phyloP scores from a whole-genome alignment of 225 moss, liverwort and hornwort genomes.

The Pseudoscleropodium purum region DNA sequence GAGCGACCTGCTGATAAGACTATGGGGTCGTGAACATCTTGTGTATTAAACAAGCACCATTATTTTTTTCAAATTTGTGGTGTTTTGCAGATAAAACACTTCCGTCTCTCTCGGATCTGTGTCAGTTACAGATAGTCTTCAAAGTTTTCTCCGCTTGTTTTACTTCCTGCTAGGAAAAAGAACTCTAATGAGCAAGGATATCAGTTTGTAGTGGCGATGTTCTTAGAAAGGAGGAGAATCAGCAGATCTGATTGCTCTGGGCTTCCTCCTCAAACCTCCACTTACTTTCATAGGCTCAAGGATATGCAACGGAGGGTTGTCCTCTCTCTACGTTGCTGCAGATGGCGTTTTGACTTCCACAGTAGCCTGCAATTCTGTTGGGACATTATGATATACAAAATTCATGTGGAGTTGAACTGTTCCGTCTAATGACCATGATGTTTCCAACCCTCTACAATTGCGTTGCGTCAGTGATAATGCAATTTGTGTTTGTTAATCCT shows the following conservation, averaged over 20 bases:
- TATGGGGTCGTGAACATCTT: background rate
- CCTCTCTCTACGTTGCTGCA: background rate
- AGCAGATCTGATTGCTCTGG: background rate
- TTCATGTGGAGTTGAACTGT: background rate
- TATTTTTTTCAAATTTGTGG: conserved; percentile 9
- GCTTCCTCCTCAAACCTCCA: background rate
- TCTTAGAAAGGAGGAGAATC: background rate
- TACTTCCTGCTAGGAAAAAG: background rate
- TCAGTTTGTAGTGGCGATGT: background rate
- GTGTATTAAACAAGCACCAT: conserved; percentile 16
- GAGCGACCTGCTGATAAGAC: conserved; percentile 9
- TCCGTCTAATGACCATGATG: background rate
- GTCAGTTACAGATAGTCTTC: background rate
- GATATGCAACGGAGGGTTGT: background rate
- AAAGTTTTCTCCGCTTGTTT: conserved; percentile 4
- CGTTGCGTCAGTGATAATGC: background rate
- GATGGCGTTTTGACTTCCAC: background rate
- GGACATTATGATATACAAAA: background rate
- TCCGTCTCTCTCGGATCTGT: conserved; percentile 2
- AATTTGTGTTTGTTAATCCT: background rate
- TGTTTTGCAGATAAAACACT: conserved; percentile 11
- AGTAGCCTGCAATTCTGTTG: background rate
- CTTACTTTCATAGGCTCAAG: background rate
- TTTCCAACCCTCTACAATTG: background rate
- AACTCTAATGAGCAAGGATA: conserved; percentile 1